phyloP scores from a whole-genome alignment of 352 stramenopile genomes.

The Hyaloperonospora brassicae region DNA sequence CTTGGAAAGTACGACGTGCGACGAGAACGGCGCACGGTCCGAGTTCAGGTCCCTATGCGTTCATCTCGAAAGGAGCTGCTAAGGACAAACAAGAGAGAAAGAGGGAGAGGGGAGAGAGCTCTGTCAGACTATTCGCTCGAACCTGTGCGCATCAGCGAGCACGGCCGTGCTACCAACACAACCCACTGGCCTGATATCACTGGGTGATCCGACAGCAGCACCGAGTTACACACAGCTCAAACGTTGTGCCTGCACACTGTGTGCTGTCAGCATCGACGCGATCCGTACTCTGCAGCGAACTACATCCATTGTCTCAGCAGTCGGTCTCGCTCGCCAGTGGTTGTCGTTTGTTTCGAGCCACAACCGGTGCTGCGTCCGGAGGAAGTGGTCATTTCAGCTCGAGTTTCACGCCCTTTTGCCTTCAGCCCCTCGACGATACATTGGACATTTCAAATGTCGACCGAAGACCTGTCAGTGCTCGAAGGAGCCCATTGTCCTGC shows the following conservation, averaged over 20 bases:
- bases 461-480: conserved; percentile 3
- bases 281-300: no score
- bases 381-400: neutral
- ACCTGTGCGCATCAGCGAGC: no score
- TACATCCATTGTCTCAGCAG: conserved; percentile 2
- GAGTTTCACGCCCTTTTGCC: neutral
- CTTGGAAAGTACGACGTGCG: conserved; percentile 12
- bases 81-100: conserved; percentile 10
- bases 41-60: neutral
- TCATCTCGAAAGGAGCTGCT: conserved; percentile 19
- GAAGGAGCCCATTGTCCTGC: conserved; percentile 32
- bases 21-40: conserved; percentile 4
- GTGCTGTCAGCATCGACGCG: no score
- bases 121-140: no score
- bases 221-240: no score
- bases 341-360: conserved; percentile 8
- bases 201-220: no score
- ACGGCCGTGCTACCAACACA: no score
- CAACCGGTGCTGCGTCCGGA: neutral
- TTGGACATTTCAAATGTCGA: conserved; percentile 13
- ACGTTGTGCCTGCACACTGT: no score
- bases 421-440: neutral
- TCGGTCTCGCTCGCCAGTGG: conserved; percentile 3
- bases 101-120: no score
- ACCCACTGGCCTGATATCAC: no score